phyloP scores from a whole-genome alignment of 306 rosid species.

The Purshia tridentata region DNA sequence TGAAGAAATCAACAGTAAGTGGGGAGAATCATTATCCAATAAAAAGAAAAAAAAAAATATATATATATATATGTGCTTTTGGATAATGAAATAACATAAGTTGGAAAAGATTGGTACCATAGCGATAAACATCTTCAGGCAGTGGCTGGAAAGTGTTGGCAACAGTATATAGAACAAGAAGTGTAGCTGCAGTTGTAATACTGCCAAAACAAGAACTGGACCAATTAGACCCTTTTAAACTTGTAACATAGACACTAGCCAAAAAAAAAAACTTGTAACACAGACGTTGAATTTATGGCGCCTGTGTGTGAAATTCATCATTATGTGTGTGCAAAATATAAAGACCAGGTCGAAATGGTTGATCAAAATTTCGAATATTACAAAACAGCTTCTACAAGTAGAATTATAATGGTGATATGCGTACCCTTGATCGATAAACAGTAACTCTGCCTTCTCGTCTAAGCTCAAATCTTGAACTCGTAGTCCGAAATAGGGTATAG shows the following conservation, averaged over 20 bases:
- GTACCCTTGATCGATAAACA: constrained; percentile 81
- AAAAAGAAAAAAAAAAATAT: neutral
- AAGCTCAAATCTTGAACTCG: constrained; percentile 60
- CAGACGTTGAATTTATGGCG: too few relatives aligned
- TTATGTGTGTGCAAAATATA: neutral
- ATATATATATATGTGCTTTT: neutral
- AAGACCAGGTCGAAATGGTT: neutral
- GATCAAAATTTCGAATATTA: constrained; percentile 15
- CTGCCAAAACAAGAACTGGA: constrained; percentile 45
- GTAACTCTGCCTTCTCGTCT: constrained; percentile 86
- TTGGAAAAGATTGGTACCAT: constrained; percentile 50
- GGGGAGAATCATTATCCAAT: neutral
- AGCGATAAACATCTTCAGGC: constrained; percentile 73
- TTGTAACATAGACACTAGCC: neutral
- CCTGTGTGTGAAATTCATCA: too few relatives aligned
- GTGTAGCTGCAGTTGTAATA: constrained; percentile 76
- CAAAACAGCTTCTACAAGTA: constrained; percentile 20
- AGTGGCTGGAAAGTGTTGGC: constrained; percentile 71
- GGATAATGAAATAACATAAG: constrained; percentile 11
- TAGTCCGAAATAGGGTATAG: constrained; percentile 81
- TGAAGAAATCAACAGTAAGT: neutral
- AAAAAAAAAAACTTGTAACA: neutral
- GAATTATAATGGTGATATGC: constrained; percentile 20
- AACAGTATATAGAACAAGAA: constrained; percentile 62
- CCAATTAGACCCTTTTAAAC: neutral